Evolutionary conservation across 2,329 filamentous ascomycete species (phyloP), one percentile per base, ranked within the genome.

Genomic region (Cladosporium sp.): DNA sequence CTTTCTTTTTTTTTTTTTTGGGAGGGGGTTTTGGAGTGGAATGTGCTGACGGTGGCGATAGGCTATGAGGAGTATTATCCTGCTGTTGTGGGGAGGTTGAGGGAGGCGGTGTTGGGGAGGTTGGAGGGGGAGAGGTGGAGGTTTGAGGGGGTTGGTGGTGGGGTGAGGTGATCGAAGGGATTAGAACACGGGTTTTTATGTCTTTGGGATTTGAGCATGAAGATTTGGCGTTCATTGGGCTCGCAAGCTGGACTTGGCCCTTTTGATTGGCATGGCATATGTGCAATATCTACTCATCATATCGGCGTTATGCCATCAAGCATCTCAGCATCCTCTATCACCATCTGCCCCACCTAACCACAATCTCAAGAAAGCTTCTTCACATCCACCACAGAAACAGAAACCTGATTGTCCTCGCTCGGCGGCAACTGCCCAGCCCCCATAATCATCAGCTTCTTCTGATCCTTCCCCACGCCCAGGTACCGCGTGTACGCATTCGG

Each of bases 341-440:
- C 22, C 22, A 7, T 28, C 22, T 28, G 3, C 22, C 7, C 22
- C 22, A 28, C 22, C 22, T 4, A 7, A 7, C 22, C 22, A 7
- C 22, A 7, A 38, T 3, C n/a, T 14, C 35, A 35, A 43, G 40
- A 50, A 16, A 50, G 16, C 38, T 50, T 43, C 18, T 33, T 43
- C 14, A 50, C 43, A 43, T 50, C 40, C 31, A 50, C 37, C 10
- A 50, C 48, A 16, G 32, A 35, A 4, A 34, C 40, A 40, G 43
- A 32, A 6, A 50, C 40, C 28, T 40, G 41, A 14, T 50, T 50
- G 11, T 22, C 37, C n/a, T 43, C 18, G 9, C 31, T 50, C 32
- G 48, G 48, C 48, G 48, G 48, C 48, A 52, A 32, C 43, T 34
- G 42, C 5, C 50, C 50, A 41, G 42, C 50, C n/a, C 50, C 50